Base-by-base conservation (phyloP, 164 flowering plant species). In the Stephania yunnanensis region DNA sequence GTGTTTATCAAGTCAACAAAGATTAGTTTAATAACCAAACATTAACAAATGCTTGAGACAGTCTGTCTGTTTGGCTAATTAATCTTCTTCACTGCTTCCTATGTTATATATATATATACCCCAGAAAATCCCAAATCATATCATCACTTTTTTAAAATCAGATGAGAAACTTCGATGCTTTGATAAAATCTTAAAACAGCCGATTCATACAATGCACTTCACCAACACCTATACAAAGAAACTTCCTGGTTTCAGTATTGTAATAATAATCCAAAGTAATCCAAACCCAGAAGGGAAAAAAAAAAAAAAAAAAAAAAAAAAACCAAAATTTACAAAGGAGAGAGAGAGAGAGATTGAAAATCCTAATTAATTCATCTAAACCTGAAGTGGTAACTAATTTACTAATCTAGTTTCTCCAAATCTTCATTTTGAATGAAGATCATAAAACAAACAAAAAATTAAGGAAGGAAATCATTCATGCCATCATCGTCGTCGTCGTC, bases 401-500 rank as follows among this genome's bases (percentile, higher is more conserved):
- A 36, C 42, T 2, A 36, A 36, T 36, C 42, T 36, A 36, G 42
- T 36, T 50, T 50, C 55, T 50, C 55, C 15, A 36, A 0, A 10
- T 50, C 11, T 15, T 50, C 5, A 3, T 58, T 58, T 58, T 7
- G n/a, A 15, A 58, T 5, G 7, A 15, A 58, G 19, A 58, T 58
- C 19, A 58, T 58, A 58, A 19, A 58, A 58, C 64, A 58, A 58
- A 15, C 19, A 2, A 58, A 58, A 58, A 63, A 22, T 10, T 19
- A 69, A 75, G 36, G 64, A 67, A 15, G 19, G 48, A 65, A 70
- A 50, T 48, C 67, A 52, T 73, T 66, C 30, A 46, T 20, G 11
- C 6, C 29, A 1, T 72, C 22, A 53, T 58, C 30, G 42, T 42
- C 42, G 0, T 25, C 25, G 0, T 25, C 25, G 0, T 25, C 25